Conservation (phyloP, 2,329 filamentous ascomycete species). For the Diaporthe eres region DNA sequence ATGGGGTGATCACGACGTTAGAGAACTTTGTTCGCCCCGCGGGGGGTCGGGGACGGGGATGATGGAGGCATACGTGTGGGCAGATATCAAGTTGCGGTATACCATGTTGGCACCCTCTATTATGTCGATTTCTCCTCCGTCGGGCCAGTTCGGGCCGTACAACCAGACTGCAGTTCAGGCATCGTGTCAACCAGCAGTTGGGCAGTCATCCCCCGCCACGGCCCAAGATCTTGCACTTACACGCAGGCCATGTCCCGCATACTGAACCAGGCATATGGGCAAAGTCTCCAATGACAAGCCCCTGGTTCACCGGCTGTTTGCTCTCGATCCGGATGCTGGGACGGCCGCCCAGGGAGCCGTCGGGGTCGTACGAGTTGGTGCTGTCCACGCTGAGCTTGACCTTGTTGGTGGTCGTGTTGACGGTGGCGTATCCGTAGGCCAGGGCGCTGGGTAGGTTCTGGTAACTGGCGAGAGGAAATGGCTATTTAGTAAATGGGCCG, state of each 20-base stretch:
- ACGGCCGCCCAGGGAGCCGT: slow-evolving; percentile 57
- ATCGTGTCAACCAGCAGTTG: background rate
- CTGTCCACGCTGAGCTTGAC: slow-evolving; percentile 64
- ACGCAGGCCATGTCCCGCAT: slow-evolving; percentile 63
- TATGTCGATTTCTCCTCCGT: slow-evolving; percentile 76
- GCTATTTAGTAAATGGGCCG: background rate
- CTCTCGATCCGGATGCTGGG: slow-evolving; percentile 62
- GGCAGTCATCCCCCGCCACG: background rate
- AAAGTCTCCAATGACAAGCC: slow-evolving; percentile 63
- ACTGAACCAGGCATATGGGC: slow-evolving; percentile 63
- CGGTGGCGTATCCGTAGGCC: slow-evolving; percentile 56
- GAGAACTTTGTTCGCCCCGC: background rate
- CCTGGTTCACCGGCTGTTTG: slow-evolving; percentile 60
- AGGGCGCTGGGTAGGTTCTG: slow-evolving; percentile 58
- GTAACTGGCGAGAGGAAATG: slow-evolving; percentile 52
- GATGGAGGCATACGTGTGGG: slow-evolving; percentile 65
- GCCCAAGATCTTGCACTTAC: slow-evolving; percentile 19
- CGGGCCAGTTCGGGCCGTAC: slow-evolving; percentile 72
- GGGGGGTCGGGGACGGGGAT: background rate
- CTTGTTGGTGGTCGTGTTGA: slow-evolving; percentile 56
- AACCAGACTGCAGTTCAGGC: slow-evolving; percentile 57
- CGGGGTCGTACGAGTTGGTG: slow-evolving; percentile 53
- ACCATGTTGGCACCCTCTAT: slow-evolving; percentile 78
- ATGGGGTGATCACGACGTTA: background rate
- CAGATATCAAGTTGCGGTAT: slow-evolving; percentile 71